These are phyloP conservation scores for Alloteropsis semialata DNA, from an alignment of 176 grass and related monocot genomes.

Conservation along the genomic window DNA sequence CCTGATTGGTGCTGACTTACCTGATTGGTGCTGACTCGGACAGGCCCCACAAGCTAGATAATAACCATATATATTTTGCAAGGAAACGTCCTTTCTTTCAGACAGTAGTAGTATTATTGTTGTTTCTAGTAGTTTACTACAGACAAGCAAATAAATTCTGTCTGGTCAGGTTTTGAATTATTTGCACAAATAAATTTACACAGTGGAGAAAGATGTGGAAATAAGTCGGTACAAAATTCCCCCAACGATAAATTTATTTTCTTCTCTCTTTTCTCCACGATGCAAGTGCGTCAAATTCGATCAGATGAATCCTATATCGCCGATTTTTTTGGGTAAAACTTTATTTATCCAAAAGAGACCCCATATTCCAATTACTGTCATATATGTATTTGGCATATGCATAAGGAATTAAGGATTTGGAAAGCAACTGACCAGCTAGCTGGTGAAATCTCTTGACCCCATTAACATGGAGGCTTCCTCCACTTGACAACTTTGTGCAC, in stretches of 20 bases:
- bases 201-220: background rate
- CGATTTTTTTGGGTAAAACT: background rate
- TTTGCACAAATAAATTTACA: background rate
- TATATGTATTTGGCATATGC: too few species aligned
- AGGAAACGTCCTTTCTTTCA: background rate
- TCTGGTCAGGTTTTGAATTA: background rate
- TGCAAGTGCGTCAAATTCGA: background rate
- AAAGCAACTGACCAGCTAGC: background rate
- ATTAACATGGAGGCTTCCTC: background rate
- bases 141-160: background rate
- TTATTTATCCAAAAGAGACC: background rate
- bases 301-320: background rate
- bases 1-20: slow-evolving; percentile 43
- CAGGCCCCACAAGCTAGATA: background rate
- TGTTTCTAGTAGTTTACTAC: background rate
- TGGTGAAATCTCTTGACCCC: background rate
- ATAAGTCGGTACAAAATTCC: background rate
- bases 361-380: too few species aligned
- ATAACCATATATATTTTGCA: background rate
- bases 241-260: too few species aligned
- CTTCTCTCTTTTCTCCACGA: background rate
- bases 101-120: background rate
- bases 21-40: slow-evolving; percentile 47
- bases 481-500: background rate
- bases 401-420: background rate